These are phyloP conservation scores for Sporothrix inflata DNA, from an alignment of 2,329 filamentous ascomycete genomes.

Conservation along the genomic window DNA sequence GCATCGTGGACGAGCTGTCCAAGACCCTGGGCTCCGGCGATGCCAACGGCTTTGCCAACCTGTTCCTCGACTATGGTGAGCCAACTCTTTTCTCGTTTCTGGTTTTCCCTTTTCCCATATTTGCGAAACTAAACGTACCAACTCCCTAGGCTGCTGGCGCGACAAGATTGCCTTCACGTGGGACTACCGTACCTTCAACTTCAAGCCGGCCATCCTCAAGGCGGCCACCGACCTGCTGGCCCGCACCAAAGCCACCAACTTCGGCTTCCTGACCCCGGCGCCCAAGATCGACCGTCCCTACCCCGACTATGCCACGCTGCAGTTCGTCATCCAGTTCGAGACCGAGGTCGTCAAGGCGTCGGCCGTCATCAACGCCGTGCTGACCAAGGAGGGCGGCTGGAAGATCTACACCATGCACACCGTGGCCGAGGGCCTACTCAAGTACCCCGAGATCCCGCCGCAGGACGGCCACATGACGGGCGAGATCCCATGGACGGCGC, in stretches of 20 bases:
- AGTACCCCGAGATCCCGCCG: slow-evolving; percentile 39
- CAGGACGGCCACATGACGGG: slow-evolving; percentile 43
- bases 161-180: slow-evolving; percentile 44
- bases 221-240: slow-evolving; percentile 42
- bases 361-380: slow-evolving; percentile 41
- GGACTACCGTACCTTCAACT: slow-evolving; percentile 45
- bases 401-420: slow-evolving; percentile 44
- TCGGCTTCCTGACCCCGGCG: slow-evolving; percentile 36
- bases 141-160: slow-evolving; percentile 42
- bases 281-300: slow-evolving; percentile 37
- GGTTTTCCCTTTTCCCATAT: too few relatives aligned
- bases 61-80: slow-evolving; percentile 39
- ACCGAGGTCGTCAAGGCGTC: slow-evolving; percentile 40
- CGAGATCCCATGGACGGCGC: slow-evolving; percentile 40
- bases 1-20: slow-evolving; percentile 6
- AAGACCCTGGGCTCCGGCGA: slow-evolving; percentile 34
- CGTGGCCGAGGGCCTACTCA: slow-evolving; percentile 40
- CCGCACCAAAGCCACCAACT: slow-evolving; percentile 38
- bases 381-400: slow-evolving; percentile 41
- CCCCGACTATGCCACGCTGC: slow-evolving; percentile 39
- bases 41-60: slow-evolving; percentile 37
- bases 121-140: too few relatives aligned
- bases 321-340: slow-evolving; percentile 41
- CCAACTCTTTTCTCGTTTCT: too few relatives aligned
- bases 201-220: slow-evolving; percentile 39